Percentiles rank a stretch among this genome's conserved stretches.
These are phyloP conservation scores for Hysterangium stoloniferum DNA, from an alignment of 768 basidiomycete species.

Conservation along the genomic window DNA sequence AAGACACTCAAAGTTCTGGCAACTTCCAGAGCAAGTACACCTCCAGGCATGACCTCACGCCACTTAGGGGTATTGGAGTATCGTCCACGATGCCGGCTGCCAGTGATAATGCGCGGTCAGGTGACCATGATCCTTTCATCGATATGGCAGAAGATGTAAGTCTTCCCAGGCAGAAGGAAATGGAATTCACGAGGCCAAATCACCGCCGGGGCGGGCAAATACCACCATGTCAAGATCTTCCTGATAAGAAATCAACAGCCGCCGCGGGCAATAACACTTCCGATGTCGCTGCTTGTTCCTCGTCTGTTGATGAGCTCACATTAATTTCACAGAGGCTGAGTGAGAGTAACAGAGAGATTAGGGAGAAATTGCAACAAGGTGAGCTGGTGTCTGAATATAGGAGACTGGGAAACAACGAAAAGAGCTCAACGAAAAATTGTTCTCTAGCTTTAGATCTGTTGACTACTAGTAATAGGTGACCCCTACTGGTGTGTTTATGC, in stretches of 20 bases:
- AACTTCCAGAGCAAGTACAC: not conserved
- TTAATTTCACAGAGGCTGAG: not conserved
- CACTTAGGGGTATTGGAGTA: too few relatives aligned
- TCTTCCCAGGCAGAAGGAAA: too few relatives aligned
- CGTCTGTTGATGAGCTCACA: not conserved
- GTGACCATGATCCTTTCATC: too few relatives aligned
- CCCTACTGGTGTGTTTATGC: not conserved
- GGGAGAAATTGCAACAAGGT: not conserved
- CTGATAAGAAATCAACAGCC: not conserved
- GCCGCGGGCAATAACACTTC: not conserved
- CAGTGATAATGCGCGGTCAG: too few relatives aligned
- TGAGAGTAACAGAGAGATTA: not conserved
- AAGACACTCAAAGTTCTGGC: not conserved
- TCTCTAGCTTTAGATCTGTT: not conserved
- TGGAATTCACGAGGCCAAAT: not conserved
- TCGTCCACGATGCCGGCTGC: too few relatives aligned
- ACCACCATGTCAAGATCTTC: not conserved
- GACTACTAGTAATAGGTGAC: not conserved
- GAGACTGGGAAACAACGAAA: too few relatives aligned
- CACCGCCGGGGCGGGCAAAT: not conserved
- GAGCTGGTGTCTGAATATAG: not conserved
- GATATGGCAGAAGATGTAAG: too few relatives aligned
- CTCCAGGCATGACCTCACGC: too few relatives aligned
- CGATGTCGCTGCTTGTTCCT: not conserved
- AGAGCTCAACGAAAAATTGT: too few relatives aligned